Evolutionary conservation across 2,329 filamentous ascomycete genomes (phyloP).

Genomic region (Taxawa tesnikishii): DNA sequence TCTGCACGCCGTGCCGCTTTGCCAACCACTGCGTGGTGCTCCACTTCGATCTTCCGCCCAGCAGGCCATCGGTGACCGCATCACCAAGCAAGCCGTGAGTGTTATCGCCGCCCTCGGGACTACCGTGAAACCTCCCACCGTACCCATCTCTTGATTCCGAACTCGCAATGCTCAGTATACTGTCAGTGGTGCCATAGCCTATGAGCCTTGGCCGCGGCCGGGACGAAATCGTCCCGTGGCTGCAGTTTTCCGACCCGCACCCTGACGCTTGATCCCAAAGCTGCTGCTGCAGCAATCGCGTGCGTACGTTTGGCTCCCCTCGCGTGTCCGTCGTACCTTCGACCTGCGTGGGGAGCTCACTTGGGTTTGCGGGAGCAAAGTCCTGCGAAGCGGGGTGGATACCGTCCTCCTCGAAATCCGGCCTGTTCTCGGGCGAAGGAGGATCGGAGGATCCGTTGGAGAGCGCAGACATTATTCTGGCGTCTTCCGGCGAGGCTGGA

Average conservation of each 20-base stretch:
- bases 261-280: conserved; percentile 20
- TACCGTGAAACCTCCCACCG: conserved; percentile 23
- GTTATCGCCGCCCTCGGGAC: conserved; percentile 15
- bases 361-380: conserved; percentile 17
- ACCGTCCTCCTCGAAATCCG: conserved; percentile 15
- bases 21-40: conserved; percentile 62
- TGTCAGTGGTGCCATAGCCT: conserved; percentile 32
- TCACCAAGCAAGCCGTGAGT: conserved; percentile 27
- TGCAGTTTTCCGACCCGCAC: conserved; percentile 35
- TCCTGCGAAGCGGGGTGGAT: conserved; percentile 20
- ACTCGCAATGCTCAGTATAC: conserved; percentile 15
- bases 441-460: conserved; percentile 6
- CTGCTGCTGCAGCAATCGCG: conserved; percentile 25
- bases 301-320: conserved; percentile 22
- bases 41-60: conserved; percentile 42
- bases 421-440: too few species aligned
- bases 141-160: conserved; percentile 20
- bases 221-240: conserved; percentile 68
- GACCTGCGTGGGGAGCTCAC: conserved; percentile 12
- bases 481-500: conserved; percentile 29
- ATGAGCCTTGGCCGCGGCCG: conserved; percentile 39
- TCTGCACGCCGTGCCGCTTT: conserved; percentile 59
- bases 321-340: conserved; percentile 12
- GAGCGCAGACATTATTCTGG: conserved; percentile 10
- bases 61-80: conserved; percentile 29